Conservation (phyloP, 1,139 yeast species). For the Hyphopichia wangnamkhiaoensis region DNA sequence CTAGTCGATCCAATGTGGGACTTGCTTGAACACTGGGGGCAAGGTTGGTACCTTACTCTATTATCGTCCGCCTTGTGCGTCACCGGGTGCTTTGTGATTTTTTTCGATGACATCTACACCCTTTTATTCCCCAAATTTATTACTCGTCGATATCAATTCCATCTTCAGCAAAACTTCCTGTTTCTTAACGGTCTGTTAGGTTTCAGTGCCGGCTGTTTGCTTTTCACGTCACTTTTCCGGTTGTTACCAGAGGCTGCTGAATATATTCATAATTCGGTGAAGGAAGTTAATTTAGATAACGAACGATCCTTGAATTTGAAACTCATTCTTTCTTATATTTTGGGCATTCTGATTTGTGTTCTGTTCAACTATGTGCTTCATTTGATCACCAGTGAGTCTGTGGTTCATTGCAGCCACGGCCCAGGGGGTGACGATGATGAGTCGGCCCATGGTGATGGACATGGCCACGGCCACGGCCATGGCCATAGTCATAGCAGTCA, state of each 20-base stretch:
- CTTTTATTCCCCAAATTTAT: conserved; percentile 39
- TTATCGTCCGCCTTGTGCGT: conserved; percentile 61
- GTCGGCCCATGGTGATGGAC: conserved; percentile 11
- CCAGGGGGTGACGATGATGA: conserved; percentile 35
- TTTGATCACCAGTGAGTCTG: conserved; percentile 72
- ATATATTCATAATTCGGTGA: conserved; percentile 18
- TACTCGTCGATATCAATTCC: conserved; percentile 48
- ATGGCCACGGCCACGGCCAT: conserved; percentile 13
- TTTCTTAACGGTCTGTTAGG: conserved; percentile 69
- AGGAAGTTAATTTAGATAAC: conserved; percentile 11
- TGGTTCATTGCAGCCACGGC: conserved; percentile 84
- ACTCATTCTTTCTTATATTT: conserved; percentile 51
- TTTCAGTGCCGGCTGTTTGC: conserved; percentile 73
- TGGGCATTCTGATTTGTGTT: conserved; percentile 64
- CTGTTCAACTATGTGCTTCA: conserved; percentile 67
- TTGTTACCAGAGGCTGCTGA: conserved; percentile 68
- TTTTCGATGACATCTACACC: conserved; percentile 47
- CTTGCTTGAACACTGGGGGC: conserved; percentile 11
- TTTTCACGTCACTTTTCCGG: conserved; percentile 74
- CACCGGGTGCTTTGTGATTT: conserved; percentile 59
- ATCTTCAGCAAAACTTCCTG: conserved; percentile 57
- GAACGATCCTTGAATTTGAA: conserved; percentile 25
- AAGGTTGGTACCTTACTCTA: conserved; percentile 60
- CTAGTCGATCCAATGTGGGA: no score
- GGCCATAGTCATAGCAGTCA: conserved; percentile 14